Evolutionary conservation across 1,139 yeast genomes (phyloP), one percentile per base, ranked within the genome.

Genomic region (Yamadazyma triangularis): DNA sequence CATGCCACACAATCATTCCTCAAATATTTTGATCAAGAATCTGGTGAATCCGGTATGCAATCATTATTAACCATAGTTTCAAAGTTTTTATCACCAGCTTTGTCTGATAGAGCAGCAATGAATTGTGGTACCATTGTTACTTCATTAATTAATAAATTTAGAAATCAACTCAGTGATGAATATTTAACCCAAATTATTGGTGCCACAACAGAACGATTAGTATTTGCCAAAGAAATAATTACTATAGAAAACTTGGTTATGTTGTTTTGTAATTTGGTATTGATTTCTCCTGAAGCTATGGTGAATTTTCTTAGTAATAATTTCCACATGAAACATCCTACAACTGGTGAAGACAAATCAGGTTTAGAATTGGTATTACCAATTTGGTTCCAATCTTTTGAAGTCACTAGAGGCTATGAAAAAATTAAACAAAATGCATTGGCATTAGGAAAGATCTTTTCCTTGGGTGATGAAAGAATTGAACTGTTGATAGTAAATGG

Each of bases 351-450:
- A 8, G 41, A 46, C 14, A 44, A 44, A 34, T 41, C 50, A 4
- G 59, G 58, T 4, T 46, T 57, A 28, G 46, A 47, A 19, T 37
- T 55, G 7, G 43, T 57, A 11, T 42, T 57, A 12, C 80, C 81
- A 4, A 79, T 83, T 33, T 89, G 97, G 96, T 71, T 89, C 31
- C 77, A 77, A 23, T 74, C 88, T 2, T 89, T 85, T 56, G 93
- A 85, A 46, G 77, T 82, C 1, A 72, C 89, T 27, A 65, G 93
- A 36, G 96, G 96, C 0, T 79, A 73, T 38, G 84, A 79, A 24
- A 78, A 77, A 38, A 86, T 89, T 33, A 70, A 73, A 40, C 77
- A 77, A 36, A 85, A 85, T 48, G 73, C 86, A 4, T 52, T 74
- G 25, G 95, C 96, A 0, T 63, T 91, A 27, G 56, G 45, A 13